Percentiles rank a stretch among this genome's conserved stretches.
phyloP scores from a whole-genome alignment of 1,284 basidiomycete species.

The Phellopilus nigrolimitatus region DNA sequence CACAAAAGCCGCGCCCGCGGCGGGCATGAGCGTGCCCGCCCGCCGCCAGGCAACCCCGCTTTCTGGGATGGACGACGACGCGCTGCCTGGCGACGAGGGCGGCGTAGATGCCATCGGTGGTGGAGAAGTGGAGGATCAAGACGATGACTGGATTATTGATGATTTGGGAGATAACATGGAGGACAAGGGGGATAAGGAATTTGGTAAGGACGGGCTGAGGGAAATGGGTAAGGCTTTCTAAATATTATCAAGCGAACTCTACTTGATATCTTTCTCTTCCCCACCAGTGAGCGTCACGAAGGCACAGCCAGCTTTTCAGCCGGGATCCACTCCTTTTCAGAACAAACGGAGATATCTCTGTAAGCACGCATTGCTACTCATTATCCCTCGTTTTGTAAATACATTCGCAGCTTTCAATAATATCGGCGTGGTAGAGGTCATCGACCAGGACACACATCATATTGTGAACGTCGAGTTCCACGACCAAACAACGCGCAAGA shows the following conservation, averaged over 20 bases:
- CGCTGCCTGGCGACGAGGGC: slow-evolving; percentile 32
- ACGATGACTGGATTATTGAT: slow-evolving; percentile 78
- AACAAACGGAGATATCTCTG: slow-evolving; percentile 88
- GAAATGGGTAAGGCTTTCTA: slow-evolving; percentile 65
- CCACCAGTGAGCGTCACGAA: slow-evolving; percentile 80
- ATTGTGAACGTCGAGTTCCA: slow-evolving; percentile 95
- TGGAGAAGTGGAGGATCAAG: slow-evolving; percentile 38
- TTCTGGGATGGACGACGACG: slow-evolving; percentile 45
- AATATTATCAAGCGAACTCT: slow-evolving; percentile 12
- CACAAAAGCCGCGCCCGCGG: slow-evolving; percentile 41
- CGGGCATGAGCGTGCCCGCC: slow-evolving; percentile 32
- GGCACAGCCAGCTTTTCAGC: slow-evolving; percentile 88
- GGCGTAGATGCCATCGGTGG: slow-evolving; percentile 28
- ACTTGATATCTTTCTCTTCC: slow-evolving; percentile 17
- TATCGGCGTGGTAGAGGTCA: slow-evolving; percentile 88
- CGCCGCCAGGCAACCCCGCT: slow-evolving; percentile 38
- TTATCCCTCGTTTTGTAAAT: neutral
- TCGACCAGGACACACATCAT: slow-evolving; percentile 90
- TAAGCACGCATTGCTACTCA: slow-evolving; percentile 33
- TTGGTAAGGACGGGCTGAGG: slow-evolving; percentile 44
- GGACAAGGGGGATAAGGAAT: slow-evolving; percentile 42
- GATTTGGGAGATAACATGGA: slow-evolving; percentile 56
- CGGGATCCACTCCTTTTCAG: slow-evolving; percentile 84
- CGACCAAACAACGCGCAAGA: slow-evolving; percentile 76
- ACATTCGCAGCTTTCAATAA: slow-evolving; percentile 78